A percentile compares a stretch with the other conserved stretches of the same genome.
phyloP scores from a whole-genome alignment of 495 filamentous ascomycete genomes.

The Sabuloglossum arenarium region DNA sequence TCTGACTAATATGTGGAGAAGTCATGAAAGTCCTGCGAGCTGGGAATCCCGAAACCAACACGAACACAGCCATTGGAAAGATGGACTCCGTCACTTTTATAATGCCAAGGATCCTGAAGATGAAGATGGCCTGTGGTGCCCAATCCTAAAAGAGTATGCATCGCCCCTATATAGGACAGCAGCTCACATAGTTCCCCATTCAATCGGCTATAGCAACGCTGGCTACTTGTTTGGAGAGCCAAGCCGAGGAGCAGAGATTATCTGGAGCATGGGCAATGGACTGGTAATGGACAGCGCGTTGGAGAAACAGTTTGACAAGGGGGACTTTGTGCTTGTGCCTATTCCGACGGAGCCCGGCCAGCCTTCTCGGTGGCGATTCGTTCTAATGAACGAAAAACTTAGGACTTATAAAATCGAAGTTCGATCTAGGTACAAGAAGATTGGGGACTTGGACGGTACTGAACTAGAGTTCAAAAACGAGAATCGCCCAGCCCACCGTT shows the following conservation, averaged over 20 bases:
- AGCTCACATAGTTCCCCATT: constrained; percentile 1
- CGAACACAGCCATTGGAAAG: background rate
- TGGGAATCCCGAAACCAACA: background rate
- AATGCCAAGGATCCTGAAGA: background rate
- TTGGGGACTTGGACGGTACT: background rate
- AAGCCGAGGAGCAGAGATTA: background rate
- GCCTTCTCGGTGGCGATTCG: background rate
- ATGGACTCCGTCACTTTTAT: background rate
- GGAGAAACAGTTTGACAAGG: background rate
- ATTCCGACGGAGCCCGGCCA: background rate
- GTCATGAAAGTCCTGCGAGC: background rate
- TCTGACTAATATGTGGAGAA: background rate
- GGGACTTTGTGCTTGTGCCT: background rate
- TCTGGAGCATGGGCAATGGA: background rate
- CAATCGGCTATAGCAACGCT: background rate
- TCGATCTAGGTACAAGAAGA: background rate
- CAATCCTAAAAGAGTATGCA: background rate
- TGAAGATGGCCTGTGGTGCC: background rate
- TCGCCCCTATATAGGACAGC: background rate
- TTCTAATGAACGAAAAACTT: background rate
- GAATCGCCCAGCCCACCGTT: background rate
- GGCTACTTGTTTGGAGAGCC: background rate
- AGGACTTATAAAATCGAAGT: background rate
- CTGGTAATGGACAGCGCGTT: background rate
- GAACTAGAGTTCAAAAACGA: background rate